Evolutionary conservation across 768 basidiomycete genomes (phyloP).

Genomic region (Pulveroboletus frians): DNA sequence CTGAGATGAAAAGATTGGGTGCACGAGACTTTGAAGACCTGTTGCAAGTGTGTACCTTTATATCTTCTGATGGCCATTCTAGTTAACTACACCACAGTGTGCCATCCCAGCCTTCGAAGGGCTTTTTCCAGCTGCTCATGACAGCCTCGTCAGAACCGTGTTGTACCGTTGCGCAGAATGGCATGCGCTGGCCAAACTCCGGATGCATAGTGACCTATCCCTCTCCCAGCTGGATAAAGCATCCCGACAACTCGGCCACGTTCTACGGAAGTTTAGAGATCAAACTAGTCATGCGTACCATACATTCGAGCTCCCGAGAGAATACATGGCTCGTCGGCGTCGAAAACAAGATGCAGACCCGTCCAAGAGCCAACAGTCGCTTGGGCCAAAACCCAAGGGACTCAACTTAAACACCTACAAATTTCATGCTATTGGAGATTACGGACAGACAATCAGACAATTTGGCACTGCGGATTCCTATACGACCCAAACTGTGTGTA

Average conservation of each 20-base stretch:
- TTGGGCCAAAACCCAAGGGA: neutral
- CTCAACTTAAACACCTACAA: conserved; percentile 29
- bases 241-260: conserved; percentile 17
- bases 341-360: neutral
- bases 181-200: conserved; percentile 34
- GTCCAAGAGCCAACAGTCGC: neutral
- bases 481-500: too few relatives aligned
- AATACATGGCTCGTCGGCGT: conserved; percentile 21
- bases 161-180: conserved; percentile 30
- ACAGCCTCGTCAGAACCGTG: conserved; percentile 17
- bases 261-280: conserved; percentile 20
- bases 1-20: conserved; percentile 20
- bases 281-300: conserved; percentile 16
- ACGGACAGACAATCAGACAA: neutral
- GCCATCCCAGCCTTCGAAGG: conserved; percentile 35
- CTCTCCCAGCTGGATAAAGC: conserved; percentile 14
- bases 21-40: conserved; percentile 26
- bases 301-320: conserved; percentile 29
- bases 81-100: conserved; percentile 16
- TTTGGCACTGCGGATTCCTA: too few relatives aligned
- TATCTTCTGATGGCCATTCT: neutral
- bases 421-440: conserved; percentile 29
- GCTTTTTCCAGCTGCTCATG: conserved; percentile 26
- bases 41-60: conserved; percentile 12
- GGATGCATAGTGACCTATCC: conserved; percentile 25